These are phyloP conservation scores for Patellifolia procumbens DNA, from an alignment of 179 eudicot genomes.

Conservation along the genomic window DNA sequence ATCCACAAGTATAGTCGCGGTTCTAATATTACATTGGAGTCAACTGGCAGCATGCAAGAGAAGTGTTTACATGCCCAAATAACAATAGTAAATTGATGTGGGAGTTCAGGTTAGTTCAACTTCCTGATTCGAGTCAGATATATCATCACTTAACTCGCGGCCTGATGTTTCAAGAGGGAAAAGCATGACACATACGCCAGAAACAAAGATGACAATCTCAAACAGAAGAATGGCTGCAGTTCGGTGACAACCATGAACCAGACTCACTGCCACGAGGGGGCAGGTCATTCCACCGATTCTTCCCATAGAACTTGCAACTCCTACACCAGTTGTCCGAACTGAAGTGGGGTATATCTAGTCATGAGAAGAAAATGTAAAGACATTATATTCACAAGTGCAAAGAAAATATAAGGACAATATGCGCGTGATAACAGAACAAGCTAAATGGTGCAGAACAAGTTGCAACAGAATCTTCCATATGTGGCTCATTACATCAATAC, in stretches of 20 bases:
- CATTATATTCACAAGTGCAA: background rate
- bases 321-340: slow-evolving; percentile 82
- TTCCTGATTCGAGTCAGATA: slow-evolving; percentile 23
- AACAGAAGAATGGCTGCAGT: slow-evolving; percentile 63
- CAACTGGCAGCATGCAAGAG: background rate
- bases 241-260: slow-evolving; percentile 62
- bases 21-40: background rate
- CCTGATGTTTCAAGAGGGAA: slow-evolving; percentile 80
- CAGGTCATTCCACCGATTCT: slow-evolving; percentile 80
- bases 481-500: no score
- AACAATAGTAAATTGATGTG: background rate
- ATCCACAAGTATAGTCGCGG: background rate
- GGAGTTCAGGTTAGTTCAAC: slow-evolving; percentile 29
- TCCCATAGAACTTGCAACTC: slow-evolving; percentile 78
- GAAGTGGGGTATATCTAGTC: slow-evolving; percentile 77
- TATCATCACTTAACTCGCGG: slow-evolving; percentile 47
- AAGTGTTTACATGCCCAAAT: background rate
- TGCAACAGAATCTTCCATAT: no score
- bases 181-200: slow-evolving; percentile 56
- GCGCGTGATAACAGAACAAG: background rate
- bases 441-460: no score
- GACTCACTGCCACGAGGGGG: slow-evolving; percentile 73
- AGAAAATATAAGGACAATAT: background rate
- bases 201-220: slow-evolving; percentile 42
- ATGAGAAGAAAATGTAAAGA: background rate